phyloP scores from a whole-genome alignment of 768 basidiomycete species.

The Tricholoma sp. region DNA sequence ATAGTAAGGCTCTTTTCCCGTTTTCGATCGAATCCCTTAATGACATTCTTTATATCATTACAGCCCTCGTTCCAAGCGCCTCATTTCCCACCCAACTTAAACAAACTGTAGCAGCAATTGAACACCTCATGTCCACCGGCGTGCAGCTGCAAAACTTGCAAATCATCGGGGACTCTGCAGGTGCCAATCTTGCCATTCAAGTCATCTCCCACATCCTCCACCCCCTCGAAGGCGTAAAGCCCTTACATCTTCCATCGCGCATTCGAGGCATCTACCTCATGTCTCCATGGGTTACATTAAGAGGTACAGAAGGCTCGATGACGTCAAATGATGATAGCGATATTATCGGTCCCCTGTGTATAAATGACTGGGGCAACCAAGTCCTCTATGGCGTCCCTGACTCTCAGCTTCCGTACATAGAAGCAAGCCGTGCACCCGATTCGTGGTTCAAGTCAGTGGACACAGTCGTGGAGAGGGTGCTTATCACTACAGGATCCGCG shows the following conservation, averaged over 20 bases:
- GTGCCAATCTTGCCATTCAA: conserved; percentile 12
- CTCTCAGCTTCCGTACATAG: conserved; percentile 9
- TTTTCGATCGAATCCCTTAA: neutral
- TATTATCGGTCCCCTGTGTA: conserved; percentile 5
- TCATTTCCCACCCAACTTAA: conserved; percentile 23
- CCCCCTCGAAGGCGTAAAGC: conserved; percentile 15
- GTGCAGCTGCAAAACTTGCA: conserved; percentile 20
- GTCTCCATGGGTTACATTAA: conserved; percentile 25
- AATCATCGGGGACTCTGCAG: conserved; percentile 27
- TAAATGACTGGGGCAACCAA: conserved; percentile 11
- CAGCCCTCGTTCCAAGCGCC: conserved; percentile 22
- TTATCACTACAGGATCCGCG: conserved; percentile 20
- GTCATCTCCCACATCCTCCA: conserved; percentile 25
- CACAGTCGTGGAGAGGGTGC: conserved; percentile 14
- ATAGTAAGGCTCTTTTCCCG: conserved; percentile 9
- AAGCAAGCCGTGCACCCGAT: conserved; percentile 16
- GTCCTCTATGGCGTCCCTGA: conserved; percentile 14
- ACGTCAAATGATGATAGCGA: conserved; percentile 12
- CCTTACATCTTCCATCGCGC: conserved; percentile 10
- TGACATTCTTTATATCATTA: neutral
- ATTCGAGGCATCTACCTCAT: conserved; percentile 24
- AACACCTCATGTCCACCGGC: conserved; percentile 21
- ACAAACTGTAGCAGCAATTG: conserved; percentile 19
- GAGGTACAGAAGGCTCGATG: conserved; percentile 6
- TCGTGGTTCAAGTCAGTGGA: conserved; percentile 22